Evolutionary conservation across 2,329 filamentous ascomycete genomes (phyloP), one percentile per base, ranked within the genome.

Genomic region (Beauveria medogensis): DNA sequence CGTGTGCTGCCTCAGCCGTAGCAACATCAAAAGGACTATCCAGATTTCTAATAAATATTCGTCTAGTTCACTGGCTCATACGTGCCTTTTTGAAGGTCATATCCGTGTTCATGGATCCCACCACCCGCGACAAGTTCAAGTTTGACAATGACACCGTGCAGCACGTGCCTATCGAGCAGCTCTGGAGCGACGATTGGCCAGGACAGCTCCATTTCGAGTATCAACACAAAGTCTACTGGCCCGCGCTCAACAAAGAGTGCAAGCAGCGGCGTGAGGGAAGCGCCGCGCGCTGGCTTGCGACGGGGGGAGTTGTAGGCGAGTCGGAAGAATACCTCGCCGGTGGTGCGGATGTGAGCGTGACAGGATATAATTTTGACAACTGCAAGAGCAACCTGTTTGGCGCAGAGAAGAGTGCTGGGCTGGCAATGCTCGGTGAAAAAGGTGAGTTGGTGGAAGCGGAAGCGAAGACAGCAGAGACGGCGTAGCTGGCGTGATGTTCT

Each of bases 21-120:
- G 3, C 28, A 16, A 5, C 9, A 20, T 24, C 26, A 22, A 22
- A n/a, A 9, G 2, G n/a, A 1, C 1, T 5, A 14, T 14, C 1
- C 12, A 37, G 34, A 5, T 37, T 37, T 37, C 30, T 37, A 14
- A 37, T 37, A 37, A 2, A 37, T 64, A 93, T 37, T 14, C 2
- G 30, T 37, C 5, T 37, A 37, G 90, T 96, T 52, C 93, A 93
- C 0, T 97, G 91, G 86, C 82, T 95, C 65, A 90, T 97, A 63
- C 88, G 85, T 74, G 90, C 90, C 55, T 99, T 99, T 82, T 96
- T 97, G 82, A 97, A 96, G 76, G 79, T 97, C 68, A 92, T 99
- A 75, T 91, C 86, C 5, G 92, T 93, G 41, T 97, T 99, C 76
- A 96, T 99, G 76, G 94, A 99, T 74, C 94, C 94, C 8, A 78